Evolutionary conservation across 257 asterid species (phyloP), one percentile per base, ranked within the genome.

Genomic region (Gynochthodes officinalis): DNA sequence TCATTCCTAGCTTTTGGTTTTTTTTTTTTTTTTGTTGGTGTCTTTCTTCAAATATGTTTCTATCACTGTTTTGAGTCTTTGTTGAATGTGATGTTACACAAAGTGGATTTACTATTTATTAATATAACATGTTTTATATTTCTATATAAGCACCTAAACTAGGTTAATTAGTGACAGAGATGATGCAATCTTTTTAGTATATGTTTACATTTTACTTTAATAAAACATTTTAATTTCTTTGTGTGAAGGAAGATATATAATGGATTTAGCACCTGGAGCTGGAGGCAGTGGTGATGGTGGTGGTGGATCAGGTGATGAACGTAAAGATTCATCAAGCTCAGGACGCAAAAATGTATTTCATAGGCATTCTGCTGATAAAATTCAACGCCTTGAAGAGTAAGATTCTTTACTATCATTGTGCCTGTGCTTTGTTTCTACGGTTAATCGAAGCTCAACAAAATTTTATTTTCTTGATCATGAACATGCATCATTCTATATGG

Each of bases 301-400:
- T 73, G 75, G 57, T 74, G 88, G 84, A 70, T 82, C 85, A 30
- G 84, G 79, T 10, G 87, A 81, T 72, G 91, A 85, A 14, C 43
- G 55, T 25, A 39, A 67, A 48, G 89, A 81, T 74, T 62, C 70
- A 10, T 75, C 73, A 40, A 78, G 69, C 75, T 59, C 84, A 7
- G 65, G 71, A n/a, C 79, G 85, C 28, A 81, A 83, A 80, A 86
- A 79, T 79, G 88, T 74, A 11, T 84, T 70, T 27, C 90, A 86
- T 64, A 87, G 95, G 50, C 96, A 86, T 70, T 74, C 90, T 14
- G 35, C 83, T 4, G 83, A 86, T 63, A 92, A 88, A 65, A 88
- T 90, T 74, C 89, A 81, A 62, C 84, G 73, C 28, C 95, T 90
- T 18, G 92, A 90, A 85, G 85, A 80, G 95, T 90, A 90, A 35